Percentiles rank a stretch among this genome's conserved stretches.
Conservation (phyloP, 768 basidiomycete species). For the Lepiota venenata region DNA sequence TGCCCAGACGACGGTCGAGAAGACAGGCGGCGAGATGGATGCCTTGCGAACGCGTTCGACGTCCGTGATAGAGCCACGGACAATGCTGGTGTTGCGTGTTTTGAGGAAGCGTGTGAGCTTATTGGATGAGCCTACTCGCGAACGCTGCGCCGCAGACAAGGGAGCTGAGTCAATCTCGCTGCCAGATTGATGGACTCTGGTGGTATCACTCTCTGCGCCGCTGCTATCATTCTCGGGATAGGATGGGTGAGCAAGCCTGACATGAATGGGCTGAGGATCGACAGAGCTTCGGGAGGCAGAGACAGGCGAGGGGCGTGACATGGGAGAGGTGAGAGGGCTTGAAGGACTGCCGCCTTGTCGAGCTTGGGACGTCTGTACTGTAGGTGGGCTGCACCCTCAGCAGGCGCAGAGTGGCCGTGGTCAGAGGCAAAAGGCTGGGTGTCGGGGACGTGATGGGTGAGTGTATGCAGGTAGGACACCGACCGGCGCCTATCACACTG, state of each 20-base stretch:
- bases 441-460: not conserved
- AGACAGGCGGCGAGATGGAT: slow-evolving; percentile 22
- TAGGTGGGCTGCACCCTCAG: not conserved
- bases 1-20: slow-evolving; percentile 17
- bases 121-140: slow-evolving; percentile 5
- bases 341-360: not conserved
- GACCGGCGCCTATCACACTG: slow-evolving; percentile 6
- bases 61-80: slow-evolving; percentile 6
- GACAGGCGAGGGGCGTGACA: not conserved
- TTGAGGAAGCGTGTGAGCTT: slow-evolving; percentile 15
- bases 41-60: slow-evolving; percentile 16
- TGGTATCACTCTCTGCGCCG: slow-evolving; percentile 15
- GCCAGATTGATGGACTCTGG: slow-evolving; percentile 4
- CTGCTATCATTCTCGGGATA: slow-evolving; percentile 9
- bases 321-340: slow-evolving; percentile 9
- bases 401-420: slow-evolving; percentile 1
- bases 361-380: not conserved
- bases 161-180: slow-evolving; percentile 2
- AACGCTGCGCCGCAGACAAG: slow-evolving; percentile 8
- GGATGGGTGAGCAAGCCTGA: not conserved
- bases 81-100: slow-evolving; percentile 2
- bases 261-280: not conserved
- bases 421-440: slow-evolving; percentile 5
- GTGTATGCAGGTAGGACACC: slow-evolving; percentile 6
- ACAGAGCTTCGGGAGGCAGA: slow-evolving; percentile 1